Evolutionary conservation across 345 rosid genomes (phyloP).

Genomic region (Psidium guajava): DNA sequence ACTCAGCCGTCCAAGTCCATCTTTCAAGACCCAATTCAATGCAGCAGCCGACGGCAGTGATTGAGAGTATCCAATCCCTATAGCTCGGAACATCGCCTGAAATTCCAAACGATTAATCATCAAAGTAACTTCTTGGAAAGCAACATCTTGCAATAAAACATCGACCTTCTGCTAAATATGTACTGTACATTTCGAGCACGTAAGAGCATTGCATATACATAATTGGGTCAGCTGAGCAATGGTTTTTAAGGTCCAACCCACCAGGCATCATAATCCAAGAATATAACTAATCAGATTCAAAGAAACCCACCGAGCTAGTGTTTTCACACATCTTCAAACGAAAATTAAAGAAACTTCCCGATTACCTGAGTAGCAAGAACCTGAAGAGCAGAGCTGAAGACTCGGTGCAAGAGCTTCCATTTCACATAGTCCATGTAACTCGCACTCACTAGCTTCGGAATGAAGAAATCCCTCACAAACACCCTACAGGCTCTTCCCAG

Average conservation of each 20-base stretch:
- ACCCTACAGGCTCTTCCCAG: constrained; percentile 24
- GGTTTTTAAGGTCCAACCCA: neutral
- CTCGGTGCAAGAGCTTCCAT: constrained; percentile 87
- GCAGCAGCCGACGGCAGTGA: constrained; percentile 91
- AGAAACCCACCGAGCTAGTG: neutral
- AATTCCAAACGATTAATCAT: neutral
- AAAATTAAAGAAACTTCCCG: neutral
- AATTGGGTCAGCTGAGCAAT: neutral
- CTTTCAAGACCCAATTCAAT: constrained; percentile 83
- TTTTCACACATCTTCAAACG: neutral
- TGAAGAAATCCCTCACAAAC: constrained; percentile 48
- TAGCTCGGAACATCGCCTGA: constrained; percentile 87
- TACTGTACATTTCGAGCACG: neutral
- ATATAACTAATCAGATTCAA: neutral
- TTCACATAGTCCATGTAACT: constrained; percentile 62
- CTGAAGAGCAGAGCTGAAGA: constrained; percentile 84
- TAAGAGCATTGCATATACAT: neutral
- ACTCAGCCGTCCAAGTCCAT: constrained; percentile 79
- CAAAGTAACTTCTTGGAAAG: neutral
- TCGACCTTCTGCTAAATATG: neutral
- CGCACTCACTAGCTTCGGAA: constrained; percentile 59
- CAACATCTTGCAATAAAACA: neutral
- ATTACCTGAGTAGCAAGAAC: constrained; percentile 94
- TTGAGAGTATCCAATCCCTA: constrained; percentile 75
- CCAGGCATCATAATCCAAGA: neutral